Base-by-base conservation (phyloP, 805 yeast species). In the Millerozyma miso region DNA sequence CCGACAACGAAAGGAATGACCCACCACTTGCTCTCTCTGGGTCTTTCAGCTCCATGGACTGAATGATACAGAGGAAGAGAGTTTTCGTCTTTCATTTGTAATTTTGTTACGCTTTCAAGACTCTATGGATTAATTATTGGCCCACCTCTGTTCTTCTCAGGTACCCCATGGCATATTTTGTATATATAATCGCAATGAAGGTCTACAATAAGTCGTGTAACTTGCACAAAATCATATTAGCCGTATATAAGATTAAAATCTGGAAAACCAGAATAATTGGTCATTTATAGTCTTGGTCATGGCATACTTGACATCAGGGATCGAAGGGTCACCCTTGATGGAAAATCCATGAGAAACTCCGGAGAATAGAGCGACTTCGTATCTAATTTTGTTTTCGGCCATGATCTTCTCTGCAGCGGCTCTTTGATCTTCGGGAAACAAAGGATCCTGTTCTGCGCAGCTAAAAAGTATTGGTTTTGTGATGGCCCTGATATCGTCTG, bases 341-440 rank as follows among this genome's bases (percentile, higher is more conserved):
- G 91, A 77, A 60, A 71, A 88, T 1, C 96, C 96, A 59, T 89
- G 96, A 3, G 58, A 31, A 17, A 76, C 82, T 42, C 83, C 83
- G 23, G 80, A 56, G 59, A 76, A 82, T 35, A 85, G 54, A 42
- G 79, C 77, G 14, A 81, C 48, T 61, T 77, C 80, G 64, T 75
- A 88, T 34, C 69, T 69, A 31, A 76, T 77, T 41, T 71, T 72
- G 41, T 71, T 72, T 16, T 38, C 34, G 4, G 40, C 19, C 51
- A 84, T 72, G 47, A 71, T 73, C 6, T 64, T 76, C 56, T 78
- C 83, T 15, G 89, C 74, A 51, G 69, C 53, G 41, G 59, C 63
- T 63, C 93, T 81, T 53, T 77, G 60, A 39, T 84, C 90, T 0
- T 60, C 59, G 2, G 84, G 53, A 73, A 81, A 88, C 38, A 71